Evolutionary conservation across 768 basidiomycete genomes (phyloP).

Genomic region (Lentinus brumalis): DNA sequence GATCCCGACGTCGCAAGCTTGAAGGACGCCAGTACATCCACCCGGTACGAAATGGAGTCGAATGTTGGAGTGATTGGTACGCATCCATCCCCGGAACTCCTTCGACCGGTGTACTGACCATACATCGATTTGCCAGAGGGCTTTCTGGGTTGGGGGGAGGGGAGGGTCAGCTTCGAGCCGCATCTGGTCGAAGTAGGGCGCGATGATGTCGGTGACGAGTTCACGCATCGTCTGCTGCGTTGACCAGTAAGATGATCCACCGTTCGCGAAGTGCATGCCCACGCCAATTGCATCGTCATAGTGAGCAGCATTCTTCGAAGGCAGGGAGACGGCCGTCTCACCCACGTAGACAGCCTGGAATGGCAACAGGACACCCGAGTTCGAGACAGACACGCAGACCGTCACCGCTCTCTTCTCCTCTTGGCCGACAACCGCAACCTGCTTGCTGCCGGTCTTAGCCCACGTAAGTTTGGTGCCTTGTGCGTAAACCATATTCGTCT

Average conservation of each 20-base stretch:
- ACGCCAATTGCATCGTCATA: not conserved
- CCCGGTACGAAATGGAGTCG: not conserved
- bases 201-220: conserved; percentile 34
- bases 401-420: conserved; percentile 48
- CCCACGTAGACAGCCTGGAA: conserved; percentile 42
- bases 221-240: conserved; percentile 17
- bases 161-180: conserved; percentile 16
- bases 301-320: not conserved
- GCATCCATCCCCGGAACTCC: conserved; percentile 40
- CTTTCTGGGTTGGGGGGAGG: conserved; percentile 25
- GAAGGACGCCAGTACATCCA: not conserved
- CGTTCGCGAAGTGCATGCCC: not conserved
- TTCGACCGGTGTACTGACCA: conserved; percentile 40
- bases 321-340: not conserved
- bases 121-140: conserved; percentile 35
- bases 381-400: conserved; percentile 34
- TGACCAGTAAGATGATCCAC: not conserved
- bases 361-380: conserved; percentile 35
- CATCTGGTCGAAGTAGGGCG: conserved; percentile 30
- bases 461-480: conserved; percentile 35
- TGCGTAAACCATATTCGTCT: conserved; percentile 34
- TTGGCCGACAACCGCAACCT: too few relatives aligned
- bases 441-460: conserved; percentile 32
- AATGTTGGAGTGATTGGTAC: conserved; percentile 18
- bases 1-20: not conserved